Conservation (phyloP, 176 grass and related monocot species). For the Dendrocalamus sinicus region DNA sequence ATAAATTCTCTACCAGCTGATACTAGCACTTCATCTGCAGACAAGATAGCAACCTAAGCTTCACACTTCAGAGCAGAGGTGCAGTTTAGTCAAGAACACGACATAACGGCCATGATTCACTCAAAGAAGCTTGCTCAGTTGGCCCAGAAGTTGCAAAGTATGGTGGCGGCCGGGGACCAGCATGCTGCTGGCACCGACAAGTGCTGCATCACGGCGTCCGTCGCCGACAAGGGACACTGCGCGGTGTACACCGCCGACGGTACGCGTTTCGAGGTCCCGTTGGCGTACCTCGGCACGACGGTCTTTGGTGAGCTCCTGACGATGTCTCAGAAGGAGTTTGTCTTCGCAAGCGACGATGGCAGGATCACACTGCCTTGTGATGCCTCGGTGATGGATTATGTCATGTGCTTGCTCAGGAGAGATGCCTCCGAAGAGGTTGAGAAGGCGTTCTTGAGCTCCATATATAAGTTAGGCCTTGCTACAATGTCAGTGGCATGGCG, state of each 20-base stretch:
- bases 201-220: background rate
- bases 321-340: slow-evolving; percentile 23
- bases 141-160: slow-evolving; percentile 54
- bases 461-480: slow-evolving; percentile 33
- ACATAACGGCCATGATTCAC: slow-evolving; percentile 27
- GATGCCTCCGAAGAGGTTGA: slow-evolving; percentile 48
- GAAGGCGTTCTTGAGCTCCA: slow-evolving; percentile 55
- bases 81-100: background rate
- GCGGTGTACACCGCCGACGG: slow-evolving; percentile 32
- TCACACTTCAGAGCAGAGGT: background rate
- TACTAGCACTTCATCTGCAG: background rate
- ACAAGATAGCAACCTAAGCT: background rate
- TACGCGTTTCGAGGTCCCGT: slow-evolving; percentile 44
- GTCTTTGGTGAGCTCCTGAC: slow-evolving; percentile 41
- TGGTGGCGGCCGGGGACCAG: slow-evolving; percentile 4
- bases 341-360: background rate
- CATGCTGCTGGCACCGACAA: background rate
- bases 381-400: slow-evolving; percentile 50
- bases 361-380: slow-evolving; percentile 64
- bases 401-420: slow-evolving; percentile 41
- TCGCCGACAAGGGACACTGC: slow-evolving; percentile 21
- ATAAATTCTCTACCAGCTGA: background rate
- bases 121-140: slow-evolving; percentile 54
- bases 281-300: slow-evolving; percentile 16
- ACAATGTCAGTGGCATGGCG: background rate